Conservation (phyloP, 176 grass and related monocot genomes). For the Ampelocalamus luodianensis region DNA sequence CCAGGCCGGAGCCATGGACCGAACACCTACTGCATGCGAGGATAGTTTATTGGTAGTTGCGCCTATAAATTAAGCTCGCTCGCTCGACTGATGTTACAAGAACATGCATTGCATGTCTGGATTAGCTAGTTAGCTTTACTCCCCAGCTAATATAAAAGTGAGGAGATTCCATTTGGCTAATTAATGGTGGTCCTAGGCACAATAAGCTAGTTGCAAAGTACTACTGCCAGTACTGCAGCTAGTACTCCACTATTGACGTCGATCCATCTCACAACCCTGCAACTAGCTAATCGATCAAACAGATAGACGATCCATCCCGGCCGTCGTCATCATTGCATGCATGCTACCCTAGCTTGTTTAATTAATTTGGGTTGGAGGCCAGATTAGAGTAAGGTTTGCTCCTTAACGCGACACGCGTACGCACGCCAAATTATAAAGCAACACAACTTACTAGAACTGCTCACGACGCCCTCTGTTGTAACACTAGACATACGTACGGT, state of each 20-base stretch:
- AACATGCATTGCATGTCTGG: neutral
- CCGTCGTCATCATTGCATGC: neutral
- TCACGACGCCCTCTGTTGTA: neutral
- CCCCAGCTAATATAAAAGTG: neutral
- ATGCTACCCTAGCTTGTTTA: neutral
- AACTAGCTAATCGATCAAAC: neutral
- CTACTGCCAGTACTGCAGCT: neutral
- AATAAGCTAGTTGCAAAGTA: no score
- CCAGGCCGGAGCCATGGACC: no score
- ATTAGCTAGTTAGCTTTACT: neutral
- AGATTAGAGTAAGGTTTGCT: conserved; percentile 25
- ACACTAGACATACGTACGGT: no score
- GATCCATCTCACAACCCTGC: neutral
- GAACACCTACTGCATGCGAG: no score
- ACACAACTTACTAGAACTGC: neutral
- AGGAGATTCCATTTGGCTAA: neutral
- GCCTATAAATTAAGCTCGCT: no score
- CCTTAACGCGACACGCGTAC: conserved; percentile 10
- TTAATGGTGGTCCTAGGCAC: neutral
- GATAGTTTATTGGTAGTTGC: neutral
- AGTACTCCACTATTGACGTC: neutral
- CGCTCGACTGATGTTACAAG: neutral
- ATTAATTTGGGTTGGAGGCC: neutral
- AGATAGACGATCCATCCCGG: no score
- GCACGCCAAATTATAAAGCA: neutral